Base-by-base conservation (phyloP, 768 basidiomycete species). In the Ephemerocybe angulata region DNA sequence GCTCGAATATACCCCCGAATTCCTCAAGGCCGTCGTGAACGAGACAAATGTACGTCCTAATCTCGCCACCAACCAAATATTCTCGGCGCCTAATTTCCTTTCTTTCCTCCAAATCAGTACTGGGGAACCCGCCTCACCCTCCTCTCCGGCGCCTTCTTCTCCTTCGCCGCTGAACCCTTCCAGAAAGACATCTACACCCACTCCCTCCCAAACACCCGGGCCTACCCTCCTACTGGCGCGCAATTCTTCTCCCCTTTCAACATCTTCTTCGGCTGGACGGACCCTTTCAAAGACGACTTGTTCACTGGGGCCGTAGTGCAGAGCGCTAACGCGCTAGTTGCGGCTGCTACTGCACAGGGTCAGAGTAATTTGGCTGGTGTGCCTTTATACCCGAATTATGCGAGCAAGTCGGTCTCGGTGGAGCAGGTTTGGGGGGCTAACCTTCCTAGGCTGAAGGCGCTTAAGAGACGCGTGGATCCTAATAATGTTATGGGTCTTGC, bases 321-420 rank as follows among this genome's bases (percentile, higher is more conserved):
- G 29, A 78, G 75, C 52, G 70, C 74, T 1, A 69, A 61, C 1
- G 69, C 69, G 8, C 70, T 86, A 42, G 67, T 61, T n/a, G 58
- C 68, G 27, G 70, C 75, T 13, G 76, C 74, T 2, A 57, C 72
- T 4, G 61, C 61, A 19, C 67, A 76, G 48, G 78, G 78, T 11
- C 76, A 80, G 62, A 52, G 56, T 7, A 62, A 69, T 42, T 53
- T 74, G 22, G 61, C 57, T 6, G 62, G 68, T n/a, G 75, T 72
- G 3, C 61, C 78, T 3, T 55, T 77, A 48, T 87, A 88, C 62
- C 72, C 74, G 25, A 88, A 89, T 64, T 86, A 87, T 58, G 85
- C 85, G 4, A 67, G 80, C 5, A 67, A 59, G 35, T 76, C 76
- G 51, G 85, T 83, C 3, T 75, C 83, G 0, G 50, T 84, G 21